These are phyloP conservation scores for Poa annua DNA, from an alignment of 176 grass and related monocot genomes.

Conservation along the genomic window DNA sequence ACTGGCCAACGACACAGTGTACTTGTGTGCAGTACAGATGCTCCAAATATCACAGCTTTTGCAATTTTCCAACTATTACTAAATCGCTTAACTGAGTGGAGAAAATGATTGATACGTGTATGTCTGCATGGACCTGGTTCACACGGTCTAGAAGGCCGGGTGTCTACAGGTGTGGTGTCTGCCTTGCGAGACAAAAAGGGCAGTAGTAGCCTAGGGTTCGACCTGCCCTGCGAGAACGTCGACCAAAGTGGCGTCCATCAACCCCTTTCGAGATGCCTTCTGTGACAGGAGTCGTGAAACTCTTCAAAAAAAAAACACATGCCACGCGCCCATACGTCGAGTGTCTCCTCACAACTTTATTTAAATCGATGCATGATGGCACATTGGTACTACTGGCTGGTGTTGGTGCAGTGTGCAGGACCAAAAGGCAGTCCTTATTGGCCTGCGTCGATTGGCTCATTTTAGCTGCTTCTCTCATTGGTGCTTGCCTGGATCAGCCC, in stretches of 20 bases:
- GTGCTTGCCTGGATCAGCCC: conserved; percentile 18
- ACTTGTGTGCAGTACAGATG: neutral
- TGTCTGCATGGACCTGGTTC: conserved; percentile 41
- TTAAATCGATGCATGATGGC: conserved; percentile 36
- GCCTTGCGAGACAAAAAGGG: conserved; percentile 49
- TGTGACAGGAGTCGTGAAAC: conserved; percentile 34
- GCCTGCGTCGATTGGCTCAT: conserved; percentile 36
- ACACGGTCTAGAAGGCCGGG: neutral
- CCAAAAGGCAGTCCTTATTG: conserved; percentile 2
- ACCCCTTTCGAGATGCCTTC: conserved; percentile 28
- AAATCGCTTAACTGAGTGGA: conserved; percentile 47
- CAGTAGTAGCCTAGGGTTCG: conserved; percentile 33
- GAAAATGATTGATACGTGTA: conserved; percentile 53
- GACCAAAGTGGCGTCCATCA: conserved; percentile 38
- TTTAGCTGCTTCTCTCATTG: conserved; percentile 32
- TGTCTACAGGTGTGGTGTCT: no score
- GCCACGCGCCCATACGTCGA: conserved; percentile 35
- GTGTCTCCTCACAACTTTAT: conserved; percentile 33
- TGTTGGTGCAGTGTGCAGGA: conserved; percentile 33
- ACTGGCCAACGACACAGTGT: neutral
- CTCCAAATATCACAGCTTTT: neutral
- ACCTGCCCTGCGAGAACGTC: conserved; percentile 51
- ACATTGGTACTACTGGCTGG: neutral
- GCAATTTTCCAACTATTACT: neutral
- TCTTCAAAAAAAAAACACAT: conserved; percentile 15